A percentile compares a stretch with the other conserved stretches of the same genome.
Evolutionary conservation across 1,284 basidiomycete genomes (phyloP).

Genomic region (Lentinula novae-zelandiae): DNA sequence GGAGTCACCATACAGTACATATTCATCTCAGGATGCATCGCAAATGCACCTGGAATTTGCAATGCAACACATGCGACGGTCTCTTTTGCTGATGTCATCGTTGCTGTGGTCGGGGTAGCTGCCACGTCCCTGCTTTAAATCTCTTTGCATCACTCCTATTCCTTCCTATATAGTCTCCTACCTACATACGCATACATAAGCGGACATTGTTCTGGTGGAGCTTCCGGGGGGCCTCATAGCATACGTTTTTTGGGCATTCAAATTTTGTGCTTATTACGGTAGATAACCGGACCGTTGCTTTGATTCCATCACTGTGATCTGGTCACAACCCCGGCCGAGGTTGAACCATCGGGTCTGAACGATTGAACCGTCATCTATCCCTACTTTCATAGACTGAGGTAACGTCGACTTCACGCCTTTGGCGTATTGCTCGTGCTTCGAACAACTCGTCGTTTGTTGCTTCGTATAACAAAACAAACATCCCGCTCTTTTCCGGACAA

Average conservation of each 20-base stretch:
- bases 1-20: too few relatives aligned
- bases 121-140: neutral
- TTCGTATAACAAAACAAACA: neutral
- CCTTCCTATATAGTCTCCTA: neutral
- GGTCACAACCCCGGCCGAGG: too few relatives aligned
- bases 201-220: too few relatives aligned
- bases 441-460: neutral
- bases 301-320: neutral
- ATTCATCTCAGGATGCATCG: too few relatives aligned
- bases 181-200: too few relatives aligned
- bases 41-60: too few relatives aligned
- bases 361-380: neutral
- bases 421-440: neutral
- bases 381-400: neutral
- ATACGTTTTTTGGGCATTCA: too few relatives aligned
- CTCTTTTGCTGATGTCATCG: too few relatives aligned
- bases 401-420: neutral
- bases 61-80: too few relatives aligned
- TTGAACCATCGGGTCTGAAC: neutral
- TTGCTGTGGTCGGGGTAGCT: neutral
- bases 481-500: neutral
- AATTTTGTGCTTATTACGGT: neutral
- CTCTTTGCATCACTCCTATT: neutral
- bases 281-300: neutral
- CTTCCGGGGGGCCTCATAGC: too few relatives aligned